Percentiles rank a stretch among this genome's conserved stretches.
Conservation (phyloP, 257 asterid species). For the Apocynum venetum region DNA sequence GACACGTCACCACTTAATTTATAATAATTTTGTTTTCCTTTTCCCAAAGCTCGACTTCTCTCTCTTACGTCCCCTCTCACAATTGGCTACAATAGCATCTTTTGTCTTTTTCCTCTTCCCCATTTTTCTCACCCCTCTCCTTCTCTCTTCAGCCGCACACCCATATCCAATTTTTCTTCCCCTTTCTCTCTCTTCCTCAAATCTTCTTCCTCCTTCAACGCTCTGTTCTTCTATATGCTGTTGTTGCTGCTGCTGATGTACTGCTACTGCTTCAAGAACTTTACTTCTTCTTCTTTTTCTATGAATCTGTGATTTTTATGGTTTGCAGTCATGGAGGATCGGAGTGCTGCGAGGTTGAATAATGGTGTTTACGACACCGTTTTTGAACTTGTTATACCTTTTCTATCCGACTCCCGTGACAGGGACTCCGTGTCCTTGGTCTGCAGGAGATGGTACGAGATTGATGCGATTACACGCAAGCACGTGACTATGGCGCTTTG, state of each 20-base stretch:
- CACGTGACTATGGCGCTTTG: constrained; percentile 83
- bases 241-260: not conserved
- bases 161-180: not conserved
- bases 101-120: constrained; percentile 4
- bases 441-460: constrained; percentile 51
- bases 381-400: constrained; percentile 67
- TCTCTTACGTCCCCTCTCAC: not conserved
- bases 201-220: not conserved
- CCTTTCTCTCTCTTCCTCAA: not conserved
- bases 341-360: not conserved
- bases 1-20: not conserved
- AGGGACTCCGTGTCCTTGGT: constrained; percentile 57
- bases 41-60: not conserved
- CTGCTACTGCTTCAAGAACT: not conserved
- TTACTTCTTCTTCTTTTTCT: not conserved
- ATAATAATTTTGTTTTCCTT: not conserved
- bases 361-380: constrained; percentile 45
- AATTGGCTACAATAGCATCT: constrained; percentile 7
- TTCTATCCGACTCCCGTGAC: constrained; percentile 64
- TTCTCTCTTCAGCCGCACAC: not conserved
- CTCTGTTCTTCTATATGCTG: not conserved
- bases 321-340: constrained; percentile 6
- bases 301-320: constrained; percentile 2
- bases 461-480: constrained; percentile 68
- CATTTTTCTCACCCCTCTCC: not conserved